phyloP scores from a whole-genome alignment of 1,284 basidiomycete species.

The Agaricales sp. region DNA sequence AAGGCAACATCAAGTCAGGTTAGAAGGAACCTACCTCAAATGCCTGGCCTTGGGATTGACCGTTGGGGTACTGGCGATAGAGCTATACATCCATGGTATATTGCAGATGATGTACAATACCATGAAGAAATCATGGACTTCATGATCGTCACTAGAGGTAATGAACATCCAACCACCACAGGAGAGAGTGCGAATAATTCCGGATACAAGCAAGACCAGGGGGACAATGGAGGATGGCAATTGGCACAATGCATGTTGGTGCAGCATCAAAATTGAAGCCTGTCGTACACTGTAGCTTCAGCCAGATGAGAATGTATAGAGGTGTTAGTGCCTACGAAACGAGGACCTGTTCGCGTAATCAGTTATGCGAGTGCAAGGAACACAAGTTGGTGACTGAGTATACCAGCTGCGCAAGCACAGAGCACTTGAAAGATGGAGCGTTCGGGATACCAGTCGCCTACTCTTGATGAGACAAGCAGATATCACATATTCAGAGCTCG shows the following conservation, averaged over 20 bases:
- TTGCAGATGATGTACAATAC: slow-evolving; percentile 75
- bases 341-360: slow-evolving; percentile 61
- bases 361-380: too few relatives aligned
- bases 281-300: background rate
- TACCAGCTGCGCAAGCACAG: slow-evolving; percentile 78
- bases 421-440: slow-evolving; percentile 85
- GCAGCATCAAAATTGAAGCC: slow-evolving; percentile 43
- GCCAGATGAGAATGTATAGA: background rate
- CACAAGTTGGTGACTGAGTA: slow-evolving; percentile 15
- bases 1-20: background rate
- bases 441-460: slow-evolving; percentile 90
- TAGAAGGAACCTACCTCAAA: background rate
- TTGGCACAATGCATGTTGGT: slow-evolving; percentile 62
- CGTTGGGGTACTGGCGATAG: slow-evolving; percentile 45
- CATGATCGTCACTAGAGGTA: slow-evolving; percentile 74
- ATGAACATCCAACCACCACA: slow-evolving; percentile 94
- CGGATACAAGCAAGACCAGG: slow-evolving; percentile 48
- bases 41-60: slow-evolving; percentile 14
- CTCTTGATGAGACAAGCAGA: slow-evolving; percentile 29
- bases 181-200: slow-evolving; percentile 68
- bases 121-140: slow-evolving; percentile 86
- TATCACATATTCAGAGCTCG: background rate
- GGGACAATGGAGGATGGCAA: slow-evolving; percentile 35
- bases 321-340: slow-evolving; percentile 40
- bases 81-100: slow-evolving; percentile 82